Evolutionary conservation across 768 basidiomycete genomes (phyloP).

Genomic region (Termitomyces bulborhizus): DNA sequence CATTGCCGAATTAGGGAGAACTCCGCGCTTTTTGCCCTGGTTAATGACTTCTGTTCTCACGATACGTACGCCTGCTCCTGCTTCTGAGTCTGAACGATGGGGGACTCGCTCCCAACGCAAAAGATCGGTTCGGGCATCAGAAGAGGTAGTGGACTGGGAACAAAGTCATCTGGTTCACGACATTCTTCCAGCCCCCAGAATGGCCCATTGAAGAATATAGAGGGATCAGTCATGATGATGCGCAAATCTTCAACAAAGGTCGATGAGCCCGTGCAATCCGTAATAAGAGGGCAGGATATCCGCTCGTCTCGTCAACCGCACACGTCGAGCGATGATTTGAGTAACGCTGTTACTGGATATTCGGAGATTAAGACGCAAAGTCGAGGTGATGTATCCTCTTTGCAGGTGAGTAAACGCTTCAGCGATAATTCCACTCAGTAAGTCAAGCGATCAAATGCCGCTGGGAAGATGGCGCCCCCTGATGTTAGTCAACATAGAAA

Average conservation of each 20-base stretch:
- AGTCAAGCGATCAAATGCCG: neutral
- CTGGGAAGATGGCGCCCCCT: neutral
- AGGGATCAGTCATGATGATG: conserved; percentile 2
- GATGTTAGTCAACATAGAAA: neutral
- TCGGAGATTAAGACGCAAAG: neutral
- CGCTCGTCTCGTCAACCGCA: neutral
- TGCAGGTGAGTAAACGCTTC: neutral
- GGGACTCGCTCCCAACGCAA: neutral
- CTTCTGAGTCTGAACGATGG: neutral
- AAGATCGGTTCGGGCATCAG: neutral
- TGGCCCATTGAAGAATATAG: conserved; percentile 8
- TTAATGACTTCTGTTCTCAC: neutral
- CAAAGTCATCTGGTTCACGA: neutral
- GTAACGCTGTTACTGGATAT: neutral
- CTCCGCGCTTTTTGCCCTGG: neutral
- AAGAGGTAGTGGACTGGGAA: neutral
- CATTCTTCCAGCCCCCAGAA: neutral
- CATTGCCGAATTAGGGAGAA: conserved; percentile 6
- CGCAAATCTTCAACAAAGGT: conserved; percentile 7
- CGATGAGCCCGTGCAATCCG: neutral
- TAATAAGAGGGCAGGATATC: neutral
- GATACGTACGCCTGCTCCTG: neutral
- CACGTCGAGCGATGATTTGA: neutral
- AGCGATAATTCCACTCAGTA: neutral
- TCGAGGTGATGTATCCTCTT: neutral